Evolutionary conservation across 2,329 filamentous ascomycete genomes (phyloP).

Genomic region (Ceratocystis cacaofunesta): DNA sequence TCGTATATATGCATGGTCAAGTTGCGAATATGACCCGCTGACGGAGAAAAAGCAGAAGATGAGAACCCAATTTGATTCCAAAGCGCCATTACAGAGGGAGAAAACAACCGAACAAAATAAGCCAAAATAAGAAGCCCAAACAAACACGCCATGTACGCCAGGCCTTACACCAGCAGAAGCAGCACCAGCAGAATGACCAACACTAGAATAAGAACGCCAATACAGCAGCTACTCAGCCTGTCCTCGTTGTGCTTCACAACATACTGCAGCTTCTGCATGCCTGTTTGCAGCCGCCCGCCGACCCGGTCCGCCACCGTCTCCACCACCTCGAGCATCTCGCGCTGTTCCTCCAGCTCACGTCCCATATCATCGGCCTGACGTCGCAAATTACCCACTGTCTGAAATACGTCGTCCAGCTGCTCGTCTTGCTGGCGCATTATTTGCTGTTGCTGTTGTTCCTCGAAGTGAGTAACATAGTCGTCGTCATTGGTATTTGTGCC

Average conservation of each 20-base stretch:
- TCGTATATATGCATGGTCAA: not conserved
- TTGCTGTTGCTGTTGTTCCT: slow-evolving; percentile 78
- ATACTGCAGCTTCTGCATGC: slow-evolving; percentile 71
- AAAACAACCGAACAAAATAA: not conserved
- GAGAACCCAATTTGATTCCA: not conserved
- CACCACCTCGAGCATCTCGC: slow-evolving; percentile 71
- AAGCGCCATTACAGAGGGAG: slow-evolving; percentile 1
- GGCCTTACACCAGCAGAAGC: slow-evolving; percentile 43
- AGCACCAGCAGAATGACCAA: slow-evolving; percentile 76
- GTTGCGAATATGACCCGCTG: not conserved
- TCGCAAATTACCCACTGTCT: slow-evolving; percentile 79
- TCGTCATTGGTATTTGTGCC: slow-evolving; percentile 27
- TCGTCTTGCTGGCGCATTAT: slow-evolving; percentile 93
- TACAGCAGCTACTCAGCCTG: slow-evolving; percentile 74
- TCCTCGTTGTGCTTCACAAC: slow-evolving; percentile 88
- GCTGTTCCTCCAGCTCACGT: slow-evolving; percentile 86
- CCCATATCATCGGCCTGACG: slow-evolving; percentile 94
- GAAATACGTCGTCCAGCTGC: slow-evolving; percentile 81
- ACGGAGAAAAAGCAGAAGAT: not conserved
- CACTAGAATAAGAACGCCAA: slow-evolving; percentile 73
- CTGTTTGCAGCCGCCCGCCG: slow-evolving; percentile 67
- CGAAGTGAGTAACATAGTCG: slow-evolving; percentile 64
- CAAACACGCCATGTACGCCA: not conserved
- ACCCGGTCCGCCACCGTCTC: slow-evolving; percentile 78
- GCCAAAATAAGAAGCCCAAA: not conserved